Evolutionary conservation across 768 basidiomycete genomes (phyloP).

Genomic region (Ramaria rubella): DNA sequence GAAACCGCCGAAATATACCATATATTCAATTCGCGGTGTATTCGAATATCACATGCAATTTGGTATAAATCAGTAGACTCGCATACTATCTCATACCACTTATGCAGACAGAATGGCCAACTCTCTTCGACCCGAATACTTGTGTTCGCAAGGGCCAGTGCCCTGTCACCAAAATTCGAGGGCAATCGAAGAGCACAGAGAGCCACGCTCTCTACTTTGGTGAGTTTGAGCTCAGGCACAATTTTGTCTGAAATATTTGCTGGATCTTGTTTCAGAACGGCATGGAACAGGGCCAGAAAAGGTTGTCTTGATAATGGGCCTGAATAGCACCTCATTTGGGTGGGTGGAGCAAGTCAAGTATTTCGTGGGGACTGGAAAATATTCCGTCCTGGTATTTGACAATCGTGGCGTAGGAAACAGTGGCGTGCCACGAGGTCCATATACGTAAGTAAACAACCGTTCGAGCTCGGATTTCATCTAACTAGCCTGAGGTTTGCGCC

Average conservation of each 20-base stretch:
- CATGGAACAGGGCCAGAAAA: constrained; percentile 65
- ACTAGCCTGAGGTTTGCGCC: background rate
- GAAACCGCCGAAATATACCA: too few species aligned
- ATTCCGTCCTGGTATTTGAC: constrained; percentile 69
- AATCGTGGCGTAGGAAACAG: constrained; percentile 81
- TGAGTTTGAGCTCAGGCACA: background rate
- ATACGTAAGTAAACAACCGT: constrained; percentile 54
- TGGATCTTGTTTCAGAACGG: constrained; percentile 35
- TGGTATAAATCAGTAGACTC: too few species aligned
- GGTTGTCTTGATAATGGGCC: constrained; percentile 72
- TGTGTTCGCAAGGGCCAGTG: constrained; percentile 70
- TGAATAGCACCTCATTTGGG: constrained; percentile 57
- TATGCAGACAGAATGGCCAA: constrained; percentile 11
- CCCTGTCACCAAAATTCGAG: constrained; percentile 51
- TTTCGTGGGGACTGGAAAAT: constrained; percentile 49
- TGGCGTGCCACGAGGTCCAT: constrained; percentile 63
- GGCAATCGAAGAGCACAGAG: constrained; percentile 42
- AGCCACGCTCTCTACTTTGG: constrained; percentile 69
- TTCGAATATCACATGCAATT: too few species aligned
- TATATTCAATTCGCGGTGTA: too few species aligned
- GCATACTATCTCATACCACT: background rate
- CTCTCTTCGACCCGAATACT: constrained; percentile 54
- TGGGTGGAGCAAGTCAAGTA: constrained; percentile 62
- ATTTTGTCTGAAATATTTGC: background rate
- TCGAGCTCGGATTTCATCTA: background rate